Percentiles rank a stretch among this genome's conserved stretches.
Conservation (phyloP, 768 basidiomycete genomes). For the Amanita polypyramis region DNA sequence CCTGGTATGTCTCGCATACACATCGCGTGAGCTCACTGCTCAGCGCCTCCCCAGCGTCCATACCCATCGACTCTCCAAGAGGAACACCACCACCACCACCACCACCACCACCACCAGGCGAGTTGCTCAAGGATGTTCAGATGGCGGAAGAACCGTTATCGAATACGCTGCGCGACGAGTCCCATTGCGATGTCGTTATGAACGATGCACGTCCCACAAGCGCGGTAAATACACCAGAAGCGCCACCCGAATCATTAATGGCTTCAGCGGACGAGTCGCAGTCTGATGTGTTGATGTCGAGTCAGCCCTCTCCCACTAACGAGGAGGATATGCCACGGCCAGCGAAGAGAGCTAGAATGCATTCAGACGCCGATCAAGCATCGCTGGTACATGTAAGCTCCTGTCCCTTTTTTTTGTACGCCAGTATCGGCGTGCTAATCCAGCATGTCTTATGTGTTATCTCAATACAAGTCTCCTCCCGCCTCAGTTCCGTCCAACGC, state of each 20-base stretch:
- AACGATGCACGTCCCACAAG: conserved; percentile 27
- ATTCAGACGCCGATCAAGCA: conserved; percentile 68
- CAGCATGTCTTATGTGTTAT: conserved; percentile 18
- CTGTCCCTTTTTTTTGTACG: conserved; percentile 32
- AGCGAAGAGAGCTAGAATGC: conserved; percentile 69
- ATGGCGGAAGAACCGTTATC: conserved; percentile 35
- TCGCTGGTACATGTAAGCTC: conserved; percentile 62
- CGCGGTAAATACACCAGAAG: conserved; percentile 28
- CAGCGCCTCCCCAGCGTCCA: conserved; percentile 24
- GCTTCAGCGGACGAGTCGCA: conserved; percentile 18
- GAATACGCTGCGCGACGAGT: conserved; percentile 17
- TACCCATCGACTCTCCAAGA: conserved; percentile 32
- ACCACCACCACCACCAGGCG: conserved; percentile 29
- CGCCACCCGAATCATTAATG: conserved; percentile 29
- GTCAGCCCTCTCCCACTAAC: conserved; percentile 29
- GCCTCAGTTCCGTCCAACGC: conserved; percentile 34
- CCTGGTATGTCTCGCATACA: conserved; percentile 31
- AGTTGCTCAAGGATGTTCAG: conserved; percentile 42
- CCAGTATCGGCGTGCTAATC: conserved; percentile 47
- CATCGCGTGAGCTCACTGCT: conserved; percentile 11
- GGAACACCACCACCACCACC: conserved; percentile 34
- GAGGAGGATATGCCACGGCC: conserved; percentile 66
- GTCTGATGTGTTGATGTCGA: conserved; percentile 10
- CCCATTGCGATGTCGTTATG: conserved; percentile 31
- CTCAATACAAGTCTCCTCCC: conserved; percentile 57